Conservation (phyloP, 345 rosid genomes). For the Populus alba region DNA sequence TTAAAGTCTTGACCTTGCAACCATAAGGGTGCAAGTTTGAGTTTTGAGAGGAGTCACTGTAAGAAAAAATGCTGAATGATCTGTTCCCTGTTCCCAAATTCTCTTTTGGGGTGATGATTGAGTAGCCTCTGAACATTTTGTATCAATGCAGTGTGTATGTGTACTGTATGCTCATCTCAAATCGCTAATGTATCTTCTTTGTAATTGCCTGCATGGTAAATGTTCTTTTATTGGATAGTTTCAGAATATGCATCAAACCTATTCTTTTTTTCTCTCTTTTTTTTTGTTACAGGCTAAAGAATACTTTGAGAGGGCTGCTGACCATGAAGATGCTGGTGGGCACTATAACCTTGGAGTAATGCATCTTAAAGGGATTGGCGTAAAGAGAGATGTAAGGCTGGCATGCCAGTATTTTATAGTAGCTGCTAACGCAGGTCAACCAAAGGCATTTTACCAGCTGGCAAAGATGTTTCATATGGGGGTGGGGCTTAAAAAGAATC, state of each 20-base stretch:
- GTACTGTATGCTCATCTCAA: neutral
- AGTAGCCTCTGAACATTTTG: neutral
- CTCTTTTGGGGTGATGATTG: neutral
- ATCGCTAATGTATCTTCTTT: neutral
- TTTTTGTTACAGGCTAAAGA: slow-evolving; percentile 71
- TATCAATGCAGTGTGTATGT: neutral
- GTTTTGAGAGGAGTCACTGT: neutral
- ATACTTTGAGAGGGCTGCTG: slow-evolving; percentile 90
- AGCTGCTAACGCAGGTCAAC: slow-evolving; percentile 95
- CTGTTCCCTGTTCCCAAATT: neutral
- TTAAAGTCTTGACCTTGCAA: neutral
- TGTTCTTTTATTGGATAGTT: neutral
- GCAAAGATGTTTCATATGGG: slow-evolving; percentile 99
- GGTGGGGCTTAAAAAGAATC: slow-evolving; percentile 82
- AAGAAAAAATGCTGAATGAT: neutral
- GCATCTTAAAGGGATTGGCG: slow-evolving; percentile 87
- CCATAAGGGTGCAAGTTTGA: neutral
- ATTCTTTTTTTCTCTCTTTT: neutral
- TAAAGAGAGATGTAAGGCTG: slow-evolving; percentile 74
- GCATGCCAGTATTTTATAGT: slow-evolving; percentile 66
- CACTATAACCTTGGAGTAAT: slow-evolving; percentile 95
- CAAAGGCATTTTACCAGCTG: slow-evolving; percentile 95
- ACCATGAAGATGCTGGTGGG: slow-evolving; percentile 73
- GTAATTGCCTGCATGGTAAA: neutral
- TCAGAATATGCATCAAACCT: neutral